Evolutionary conservation across 768 basidiomycete genomes (phyloP).

Genomic region (Russula sp.): DNA sequence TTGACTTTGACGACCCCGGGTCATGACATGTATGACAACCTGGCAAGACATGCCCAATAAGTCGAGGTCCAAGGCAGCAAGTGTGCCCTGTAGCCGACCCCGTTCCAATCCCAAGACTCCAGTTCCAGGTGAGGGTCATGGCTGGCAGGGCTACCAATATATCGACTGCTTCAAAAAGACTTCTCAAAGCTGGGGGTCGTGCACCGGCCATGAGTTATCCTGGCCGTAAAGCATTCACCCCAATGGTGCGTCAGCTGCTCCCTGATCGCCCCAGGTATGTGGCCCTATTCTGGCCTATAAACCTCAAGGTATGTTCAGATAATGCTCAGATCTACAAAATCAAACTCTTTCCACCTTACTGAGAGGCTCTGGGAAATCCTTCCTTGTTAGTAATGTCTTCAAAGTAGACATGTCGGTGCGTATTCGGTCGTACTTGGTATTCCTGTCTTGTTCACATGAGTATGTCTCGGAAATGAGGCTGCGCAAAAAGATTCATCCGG

Average conservation of each 20-base stretch:
- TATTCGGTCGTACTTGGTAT: not conserved
- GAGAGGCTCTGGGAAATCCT: constrained; percentile 6
- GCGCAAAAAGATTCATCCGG: too few species aligned
- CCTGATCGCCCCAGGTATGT: not conserved
- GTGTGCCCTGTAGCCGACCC: too few species aligned
- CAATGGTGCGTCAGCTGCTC: not conserved
- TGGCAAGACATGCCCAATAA: too few species aligned
- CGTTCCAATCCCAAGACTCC: too few species aligned
- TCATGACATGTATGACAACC: too few species aligned
- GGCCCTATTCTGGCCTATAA: not conserved
- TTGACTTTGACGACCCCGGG: too few species aligned
- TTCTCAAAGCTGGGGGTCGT: not conserved
- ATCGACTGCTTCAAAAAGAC: not conserved
- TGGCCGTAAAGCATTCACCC: not conserved
- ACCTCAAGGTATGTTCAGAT: not conserved
- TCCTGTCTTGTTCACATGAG: not conserved
- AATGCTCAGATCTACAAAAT: too few species aligned
- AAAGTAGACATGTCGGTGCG: not conserved
- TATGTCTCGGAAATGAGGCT: not conserved
- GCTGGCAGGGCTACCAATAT: not conserved
- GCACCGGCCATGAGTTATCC: not conserved
- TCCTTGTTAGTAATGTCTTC: not conserved
- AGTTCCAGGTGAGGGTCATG: too few species aligned
- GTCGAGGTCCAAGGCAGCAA: too few species aligned
- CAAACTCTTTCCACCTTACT: not conserved